phyloP scores from a whole-genome alignment of 352 stramenopile genomes.

The Pythium insidiosum region DNA sequence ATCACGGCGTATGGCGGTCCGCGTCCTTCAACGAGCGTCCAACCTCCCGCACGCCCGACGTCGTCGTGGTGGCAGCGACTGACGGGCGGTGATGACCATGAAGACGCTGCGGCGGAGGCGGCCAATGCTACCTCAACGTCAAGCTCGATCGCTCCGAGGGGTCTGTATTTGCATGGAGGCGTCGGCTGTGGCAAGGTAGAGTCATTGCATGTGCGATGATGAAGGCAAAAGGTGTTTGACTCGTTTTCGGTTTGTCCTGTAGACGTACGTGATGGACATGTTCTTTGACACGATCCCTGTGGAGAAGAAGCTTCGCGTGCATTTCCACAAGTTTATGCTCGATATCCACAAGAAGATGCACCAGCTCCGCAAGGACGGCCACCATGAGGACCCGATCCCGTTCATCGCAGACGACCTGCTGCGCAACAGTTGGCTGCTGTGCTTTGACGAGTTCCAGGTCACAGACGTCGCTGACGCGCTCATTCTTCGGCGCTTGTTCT shows the following conservation, averaged over 20 bases:
- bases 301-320: constrained; percentile 82
- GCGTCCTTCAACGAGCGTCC: neutral
- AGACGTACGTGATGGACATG: constrained; percentile 97
- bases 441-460: constrained; percentile 98
- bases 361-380: constrained; percentile 83
- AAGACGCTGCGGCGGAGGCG: neutral
- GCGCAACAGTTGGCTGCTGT: constrained; percentile 86
- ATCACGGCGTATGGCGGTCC: constrained; percentile 46
- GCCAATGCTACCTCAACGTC: too few relatives aligned
- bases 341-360: constrained; percentile 95
- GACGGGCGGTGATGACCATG: constrained; percentile 15
- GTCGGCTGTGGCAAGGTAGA: constrained; percentile 91
- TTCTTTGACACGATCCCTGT: constrained; percentile 88
- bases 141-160: too few relatives aligned
- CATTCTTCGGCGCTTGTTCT: constrained; percentile 93
- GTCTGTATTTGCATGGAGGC: constrained; percentile 94
- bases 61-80: constrained; percentile 60
- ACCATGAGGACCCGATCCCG: constrained; percentile 70
- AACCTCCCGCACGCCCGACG: neutral
- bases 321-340: constrained; percentile 99
- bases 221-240: neutral
- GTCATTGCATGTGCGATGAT: neutral
- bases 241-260: neutral
- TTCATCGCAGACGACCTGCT: constrained; percentile 86
- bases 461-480: constrained; percentile 96